Evolutionary conservation across 768 basidiomycete species (phyloP).

Genomic region (Tricholoma flavovirens): DNA sequence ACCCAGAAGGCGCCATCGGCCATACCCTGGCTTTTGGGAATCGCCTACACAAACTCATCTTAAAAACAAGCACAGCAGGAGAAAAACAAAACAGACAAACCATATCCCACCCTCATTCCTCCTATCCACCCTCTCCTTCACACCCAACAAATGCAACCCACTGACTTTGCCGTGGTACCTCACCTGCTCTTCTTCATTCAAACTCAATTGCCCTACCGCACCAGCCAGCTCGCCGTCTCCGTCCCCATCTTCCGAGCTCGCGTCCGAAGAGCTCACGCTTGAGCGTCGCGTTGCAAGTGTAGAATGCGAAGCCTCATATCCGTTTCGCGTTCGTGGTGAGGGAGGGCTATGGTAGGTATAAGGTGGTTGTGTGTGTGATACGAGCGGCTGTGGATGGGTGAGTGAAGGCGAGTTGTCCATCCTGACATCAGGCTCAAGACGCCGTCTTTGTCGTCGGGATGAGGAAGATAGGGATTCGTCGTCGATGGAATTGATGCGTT

Average conservation of each 20-base stretch:
- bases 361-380: too few relatives aligned
- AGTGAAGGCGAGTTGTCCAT: neutral
- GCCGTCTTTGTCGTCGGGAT: neutral
- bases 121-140: conserved; percentile 52
- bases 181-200: conserved; percentile 85
- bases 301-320: neutral
- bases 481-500: conserved; percentile 7
- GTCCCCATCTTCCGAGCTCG: neutral
- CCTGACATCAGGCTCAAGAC: conserved; percentile 6
- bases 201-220: conserved; percentile 78
- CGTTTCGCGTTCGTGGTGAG: too few relatives aligned
- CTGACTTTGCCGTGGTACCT: conserved; percentile 84
- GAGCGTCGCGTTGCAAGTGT: neutral
- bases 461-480: neutral
- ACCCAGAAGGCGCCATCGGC: conserved; percentile 48
- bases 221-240: conserved; percentile 46
- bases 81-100: conserved; percentile 31
- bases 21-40: conserved; percentile 89
- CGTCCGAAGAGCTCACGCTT: conserved; percentile 19
- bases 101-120: conserved; percentile 76
- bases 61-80: neutral
- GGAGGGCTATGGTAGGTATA: too few relatives aligned
- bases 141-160: conserved; percentile 68
- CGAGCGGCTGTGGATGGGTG: too few relatives aligned
- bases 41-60: conserved; percentile 40